Conservation (phyloP, 1,139 yeast genomes). For the Saccharomyces hybrid region DNA sequence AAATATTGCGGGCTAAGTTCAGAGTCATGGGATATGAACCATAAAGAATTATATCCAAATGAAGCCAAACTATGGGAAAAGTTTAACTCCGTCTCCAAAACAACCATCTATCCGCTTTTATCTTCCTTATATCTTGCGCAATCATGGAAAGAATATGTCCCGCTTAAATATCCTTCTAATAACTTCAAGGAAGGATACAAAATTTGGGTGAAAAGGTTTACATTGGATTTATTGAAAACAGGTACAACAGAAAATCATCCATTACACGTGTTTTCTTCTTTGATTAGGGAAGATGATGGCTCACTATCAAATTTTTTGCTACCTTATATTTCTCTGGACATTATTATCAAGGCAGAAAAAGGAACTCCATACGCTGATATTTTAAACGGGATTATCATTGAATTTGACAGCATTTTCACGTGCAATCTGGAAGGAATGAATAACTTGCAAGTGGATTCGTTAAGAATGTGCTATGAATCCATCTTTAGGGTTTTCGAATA, state of each 20-base stretch:
- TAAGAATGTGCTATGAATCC: conserved; percentile 60
- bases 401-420: conserved; percentile 50
- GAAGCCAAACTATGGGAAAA: conserved; percentile 47
- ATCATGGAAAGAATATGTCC: conserved; percentile 38
- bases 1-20: conserved; percentile 52
- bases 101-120: conserved; percentile 68
- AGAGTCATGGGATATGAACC: conserved; percentile 32
- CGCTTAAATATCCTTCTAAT: conserved; percentile 44
- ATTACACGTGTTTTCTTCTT: conserved; percentile 56
- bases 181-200: conserved; percentile 37
- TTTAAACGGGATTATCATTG: conserved; percentile 43
- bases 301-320: conserved; percentile 63
- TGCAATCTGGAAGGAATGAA: conserved; percentile 40
- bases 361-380: conserved; percentile 39
- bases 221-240: conserved; percentile 53
- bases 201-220: conserved; percentile 63
- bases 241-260: conserved; percentile 42
- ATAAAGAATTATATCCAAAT: conserved; percentile 28
- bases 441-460: conserved; percentile 48
- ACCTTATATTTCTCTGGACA: conserved; percentile 69
- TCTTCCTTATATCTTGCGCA: conserved; percentile 60
- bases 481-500: conserved; percentile 78
- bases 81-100: conserved; percentile 60
- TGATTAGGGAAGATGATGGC: conserved; percentile 66
- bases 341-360: conserved; percentile 39